Evolutionary conservation across 345 rosid genomes (phyloP), one percentile per base, ranked within the genome.

Genomic region (Viola odorata): DNA sequence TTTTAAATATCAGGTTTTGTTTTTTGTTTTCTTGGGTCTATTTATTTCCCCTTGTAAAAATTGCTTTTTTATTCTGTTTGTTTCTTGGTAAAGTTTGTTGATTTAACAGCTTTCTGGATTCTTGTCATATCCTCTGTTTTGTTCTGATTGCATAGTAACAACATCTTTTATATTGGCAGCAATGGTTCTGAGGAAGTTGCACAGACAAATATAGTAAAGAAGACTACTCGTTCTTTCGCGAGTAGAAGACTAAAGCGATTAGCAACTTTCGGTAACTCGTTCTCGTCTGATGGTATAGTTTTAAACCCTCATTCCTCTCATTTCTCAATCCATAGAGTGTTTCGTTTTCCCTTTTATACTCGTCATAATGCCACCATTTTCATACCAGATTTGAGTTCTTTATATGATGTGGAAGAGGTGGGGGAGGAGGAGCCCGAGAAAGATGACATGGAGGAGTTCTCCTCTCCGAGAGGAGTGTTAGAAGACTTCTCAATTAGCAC

Each of bases 191-290:
- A 10, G 39, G 53, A 71, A 62, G 53, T 47, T 54, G 62, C 72
- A 60, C 51, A 32, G 13, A 75, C 77, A 57, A 64, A 69, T 40
- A 67, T 72, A 51, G 71, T 68, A 37, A 60, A 71, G 60, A 54
- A 55, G 48, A 7, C 36, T 70, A 44, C 17, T 23, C 1, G 16
- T 69, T 65, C 77, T 67, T 55, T 45, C 16, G 49, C 64, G 3
- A 41, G 77, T 60, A 74, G 80, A 64, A 11, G 16, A 17, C 65
- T 72, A 69, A 45, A 59, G 58, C 77, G 81, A 68, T 75, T 23
- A 23, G 32, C 76, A 0, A 82, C 87, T 47, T 80, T 72, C 62
- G 75, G 88, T 23, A 81, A 71, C 56, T 75, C 84, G 14, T 68
- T 76, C 58, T 69, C 81, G 41, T 57, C 77, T 64, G 69, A 69